These are phyloP conservation scores for Thalia dealbata DNA, from an alignment of 176 grass and related monocot genomes.

Conservation along the genomic window DNA sequence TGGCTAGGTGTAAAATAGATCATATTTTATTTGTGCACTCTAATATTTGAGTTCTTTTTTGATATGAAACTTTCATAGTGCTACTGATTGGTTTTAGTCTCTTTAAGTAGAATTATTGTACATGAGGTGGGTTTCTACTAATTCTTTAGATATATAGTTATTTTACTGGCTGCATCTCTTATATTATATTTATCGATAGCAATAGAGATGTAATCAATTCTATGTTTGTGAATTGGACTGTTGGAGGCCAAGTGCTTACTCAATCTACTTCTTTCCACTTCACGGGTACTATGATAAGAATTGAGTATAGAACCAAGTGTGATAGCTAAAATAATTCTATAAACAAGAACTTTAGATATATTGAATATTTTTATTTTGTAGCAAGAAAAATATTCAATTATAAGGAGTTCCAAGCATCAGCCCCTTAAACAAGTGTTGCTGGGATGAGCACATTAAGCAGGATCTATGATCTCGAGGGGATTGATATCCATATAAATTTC, in stretches of 20 bases:
- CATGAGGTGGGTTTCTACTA: not conserved
- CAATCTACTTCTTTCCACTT: not conserved
- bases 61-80: not conserved
- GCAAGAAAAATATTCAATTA: not conserved
- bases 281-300: not conserved
- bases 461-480: no score
- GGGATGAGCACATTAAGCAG: no score
- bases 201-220: not conserved
- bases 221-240: not conserved
- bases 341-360: not conserved
- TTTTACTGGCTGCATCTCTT: no score
- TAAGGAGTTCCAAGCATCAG: no score
- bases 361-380: not conserved
- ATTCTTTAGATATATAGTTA: no score
- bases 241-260: not conserved
- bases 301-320: not conserved
- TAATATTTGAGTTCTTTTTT: not conserved
- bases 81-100: not conserved
- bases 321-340: not conserved
- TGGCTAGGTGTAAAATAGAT: no score
- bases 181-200: not conserved
- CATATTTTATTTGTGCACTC: no score
- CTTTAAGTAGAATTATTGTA: not conserved
- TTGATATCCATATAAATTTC: no score
- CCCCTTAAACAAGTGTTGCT: no score